These are phyloP conservation scores for Cystoderma amianthinum DNA, from an alignment of 768 basidiomycete species.

Conservation along the genomic window DNA sequence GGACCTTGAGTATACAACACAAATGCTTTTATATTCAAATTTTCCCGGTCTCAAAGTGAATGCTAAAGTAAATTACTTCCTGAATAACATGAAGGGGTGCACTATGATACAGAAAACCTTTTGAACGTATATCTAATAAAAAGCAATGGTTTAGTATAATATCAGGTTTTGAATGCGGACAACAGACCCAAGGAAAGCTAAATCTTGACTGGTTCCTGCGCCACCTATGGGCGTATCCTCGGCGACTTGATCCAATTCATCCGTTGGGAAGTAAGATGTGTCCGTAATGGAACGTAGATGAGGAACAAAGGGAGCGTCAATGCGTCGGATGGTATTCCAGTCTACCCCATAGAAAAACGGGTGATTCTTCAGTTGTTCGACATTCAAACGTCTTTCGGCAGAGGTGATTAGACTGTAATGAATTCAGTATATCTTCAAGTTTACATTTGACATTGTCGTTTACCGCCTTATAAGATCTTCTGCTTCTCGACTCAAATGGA, in stretches of 20 bases:
- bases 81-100: conserved; percentile 32
- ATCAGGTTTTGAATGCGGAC: conserved; percentile 4
- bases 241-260: conserved; percentile 78
- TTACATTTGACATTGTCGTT: conserved; percentile 10
- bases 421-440: not conserved
- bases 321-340: conserved; percentile 80
- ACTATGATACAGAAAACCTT: conserved; percentile 60
- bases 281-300: conserved; percentile 90
- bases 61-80: too few relatives aligned
- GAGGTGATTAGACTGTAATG: conserved; percentile 70
- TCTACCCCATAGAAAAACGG: conserved; percentile 96
- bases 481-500: conserved; percentile 85
- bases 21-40: too few relatives aligned
- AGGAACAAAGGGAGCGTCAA: conserved; percentile 96
- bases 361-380: conserved; percentile 88
- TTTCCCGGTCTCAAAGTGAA: too few relatives aligned
- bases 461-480: conserved; percentile 85
- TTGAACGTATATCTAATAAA: conserved; percentile 68
- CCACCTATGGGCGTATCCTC: conserved; percentile 35
- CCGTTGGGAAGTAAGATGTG: conserved; percentile 97
- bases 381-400: conserved; percentile 66
- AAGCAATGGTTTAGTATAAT: conserved; percentile 5
- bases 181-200: conserved; percentile 61
- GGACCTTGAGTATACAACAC: too few relatives aligned
- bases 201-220: conserved; percentile 42